A percentile compares a stretch with the other conserved stretches of the same genome.
These are phyloP conservation scores for Termitomyces sp. DNA, from an alignment of 768 basidiomycete genomes.

Conservation along the genomic window DNA sequence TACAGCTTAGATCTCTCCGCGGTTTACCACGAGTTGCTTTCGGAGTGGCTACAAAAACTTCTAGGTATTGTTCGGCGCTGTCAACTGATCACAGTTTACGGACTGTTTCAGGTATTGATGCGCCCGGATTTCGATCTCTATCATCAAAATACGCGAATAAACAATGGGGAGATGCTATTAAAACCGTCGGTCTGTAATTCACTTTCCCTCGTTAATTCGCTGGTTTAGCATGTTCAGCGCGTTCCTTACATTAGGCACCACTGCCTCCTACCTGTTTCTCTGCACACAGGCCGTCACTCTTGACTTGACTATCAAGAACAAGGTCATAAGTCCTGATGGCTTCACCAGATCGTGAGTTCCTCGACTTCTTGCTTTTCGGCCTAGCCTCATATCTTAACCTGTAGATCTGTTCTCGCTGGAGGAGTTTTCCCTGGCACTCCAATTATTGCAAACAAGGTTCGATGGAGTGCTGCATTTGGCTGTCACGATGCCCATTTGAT, in stretches of 20 bases:
- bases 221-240: background rate
- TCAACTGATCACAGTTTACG: slow-evolving; percentile 38
- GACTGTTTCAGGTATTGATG: too few species aligned
- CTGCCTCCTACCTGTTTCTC: background rate
- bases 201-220: background rate
- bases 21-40: slow-evolving; percentile 15
- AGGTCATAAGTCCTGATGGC: slow-evolving; percentile 46
- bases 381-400: background rate
- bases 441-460: slow-evolving; percentile 4
- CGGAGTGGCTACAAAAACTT: background rate
- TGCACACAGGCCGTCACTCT: slow-evolving; percentile 29
- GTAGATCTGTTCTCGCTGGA: slow-evolving; percentile 8
- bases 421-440: slow-evolving; percentile 9
- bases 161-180: slow-evolving; percentile 22
- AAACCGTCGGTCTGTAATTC: slow-evolving; percentile 33
- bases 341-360: slow-evolving; percentile 8
- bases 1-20: slow-evolving; percentile 20
- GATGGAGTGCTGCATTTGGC: slow-evolving; percentile 17
- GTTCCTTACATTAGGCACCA: background rate
- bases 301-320: slow-evolving; percentile 61
- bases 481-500: slow-evolving; percentile 9
- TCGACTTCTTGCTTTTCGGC: background rate
- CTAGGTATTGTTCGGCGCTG: slow-evolving; percentile 16
- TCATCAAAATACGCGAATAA: background rate
- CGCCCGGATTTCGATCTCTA: background rate